Conservation (phyloP, 352 stramenopile genomes). For the Phytopythium cucurbitacearum region DNA sequence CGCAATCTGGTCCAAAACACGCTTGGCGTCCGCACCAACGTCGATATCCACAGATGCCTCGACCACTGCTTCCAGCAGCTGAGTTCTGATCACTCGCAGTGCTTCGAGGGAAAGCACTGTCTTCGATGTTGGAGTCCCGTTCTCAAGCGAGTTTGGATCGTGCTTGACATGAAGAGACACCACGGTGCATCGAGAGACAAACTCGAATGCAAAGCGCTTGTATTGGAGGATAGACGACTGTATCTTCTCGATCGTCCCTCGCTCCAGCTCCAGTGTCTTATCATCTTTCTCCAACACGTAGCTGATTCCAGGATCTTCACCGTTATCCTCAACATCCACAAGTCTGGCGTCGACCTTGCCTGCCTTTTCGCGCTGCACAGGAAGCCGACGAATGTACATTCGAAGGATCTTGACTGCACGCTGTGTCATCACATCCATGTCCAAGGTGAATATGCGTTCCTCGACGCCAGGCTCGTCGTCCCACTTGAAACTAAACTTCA, state of each 20-base stretch:
- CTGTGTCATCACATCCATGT: slow-evolving; percentile 55
- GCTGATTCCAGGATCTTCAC: slow-evolving; percentile 12
- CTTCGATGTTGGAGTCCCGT: slow-evolving; percentile 5
- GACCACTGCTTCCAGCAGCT: slow-evolving; percentile 62
- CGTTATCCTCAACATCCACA: slow-evolving; percentile 56
- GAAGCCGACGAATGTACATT: slow-evolving; percentile 50
- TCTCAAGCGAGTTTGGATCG: not conserved
- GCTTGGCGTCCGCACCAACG: slow-evolving; percentile 46
- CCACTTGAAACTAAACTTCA: slow-evolving; percentile 57
- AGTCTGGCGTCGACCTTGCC: slow-evolving; percentile 59
- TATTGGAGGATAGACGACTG: slow-evolving; percentile 62
- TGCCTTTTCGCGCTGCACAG: slow-evolving; percentile 43
- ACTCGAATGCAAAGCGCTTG: slow-evolving; percentile 71
- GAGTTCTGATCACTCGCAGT: slow-evolving; percentile 36
- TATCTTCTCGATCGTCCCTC: slow-evolving; percentile 60
- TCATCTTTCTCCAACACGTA: slow-evolving; percentile 85
- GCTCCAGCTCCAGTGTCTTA: slow-evolving; percentile 74
- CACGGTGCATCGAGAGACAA: slow-evolving; percentile 52
- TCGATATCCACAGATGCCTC: slow-evolving; percentile 77
- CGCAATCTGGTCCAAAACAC: slow-evolving; percentile 51
- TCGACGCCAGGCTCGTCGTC: slow-evolving; percentile 12
- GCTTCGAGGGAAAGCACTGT: slow-evolving; percentile 47
- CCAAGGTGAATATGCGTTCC: slow-evolving; percentile 26
- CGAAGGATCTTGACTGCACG: slow-evolving; percentile 50
- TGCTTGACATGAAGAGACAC: slow-evolving; percentile 52